phyloP scores from a whole-genome alignment of 179 eudicot species.

The Pouteria campechiana region DNA sequence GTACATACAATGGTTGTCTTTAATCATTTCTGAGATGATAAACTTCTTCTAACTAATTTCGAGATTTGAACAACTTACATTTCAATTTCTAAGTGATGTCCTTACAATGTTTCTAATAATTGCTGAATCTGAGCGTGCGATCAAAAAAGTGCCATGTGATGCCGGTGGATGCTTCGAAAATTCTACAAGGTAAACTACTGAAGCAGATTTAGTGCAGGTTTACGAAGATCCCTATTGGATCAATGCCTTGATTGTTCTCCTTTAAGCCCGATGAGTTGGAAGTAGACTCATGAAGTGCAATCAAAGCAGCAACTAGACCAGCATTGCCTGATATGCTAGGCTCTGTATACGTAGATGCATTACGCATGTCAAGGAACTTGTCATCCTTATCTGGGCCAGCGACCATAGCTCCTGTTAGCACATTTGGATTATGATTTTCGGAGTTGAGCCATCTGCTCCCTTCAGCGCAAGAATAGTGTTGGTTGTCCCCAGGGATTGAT shows the following conservation, averaged over 20 bases:
- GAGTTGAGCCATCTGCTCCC: slow-evolving; percentile 12
- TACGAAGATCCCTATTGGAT: slow-evolving; percentile 15
- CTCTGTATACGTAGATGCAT: slow-evolving; percentile 15
- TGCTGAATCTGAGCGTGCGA: too few species aligned
- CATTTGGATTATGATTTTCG: slow-evolving; percentile 11
- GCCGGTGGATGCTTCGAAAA: too few species aligned
- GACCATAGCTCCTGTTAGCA: slow-evolving; percentile 21
- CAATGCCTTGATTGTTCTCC: slow-evolving; percentile 11
- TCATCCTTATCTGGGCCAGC: slow-evolving; percentile 19
- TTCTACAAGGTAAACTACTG: too few species aligned
- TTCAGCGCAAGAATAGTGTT: slow-evolving; percentile 7
- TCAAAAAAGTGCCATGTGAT: too few species aligned
- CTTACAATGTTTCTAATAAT: too few species aligned
- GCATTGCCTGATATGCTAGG: slow-evolving; percentile 21
- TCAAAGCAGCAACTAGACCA: slow-evolving; percentile 19
- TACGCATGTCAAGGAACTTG: slow-evolving; percentile 13
- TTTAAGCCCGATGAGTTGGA: not conserved
- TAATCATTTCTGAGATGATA: too few species aligned
- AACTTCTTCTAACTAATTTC: too few species aligned
- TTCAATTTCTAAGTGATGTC: too few species aligned
- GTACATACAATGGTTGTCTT: too few species aligned
- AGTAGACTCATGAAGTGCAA: slow-evolving; percentile 18
- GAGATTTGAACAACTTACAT: too few species aligned
- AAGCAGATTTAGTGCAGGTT: too few species aligned
- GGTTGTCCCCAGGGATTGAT: slow-evolving; percentile 17